Evolutionary conservation across 805 yeast genomes (phyloP).

Genomic region (Saturnispora quitensis): DNA sequence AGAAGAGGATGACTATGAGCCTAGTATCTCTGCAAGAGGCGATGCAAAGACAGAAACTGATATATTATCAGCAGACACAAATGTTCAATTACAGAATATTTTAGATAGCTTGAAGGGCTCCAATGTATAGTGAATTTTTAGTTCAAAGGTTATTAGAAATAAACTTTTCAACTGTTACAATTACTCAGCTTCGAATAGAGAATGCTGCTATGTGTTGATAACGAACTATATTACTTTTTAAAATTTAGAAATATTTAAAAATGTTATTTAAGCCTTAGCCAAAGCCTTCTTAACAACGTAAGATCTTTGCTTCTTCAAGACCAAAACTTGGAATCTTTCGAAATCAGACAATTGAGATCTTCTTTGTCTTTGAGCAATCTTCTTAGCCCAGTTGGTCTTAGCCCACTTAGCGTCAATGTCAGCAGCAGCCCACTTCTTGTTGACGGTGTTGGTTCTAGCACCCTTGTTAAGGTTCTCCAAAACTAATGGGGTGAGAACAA

Average conservation of each 20-base stretch:
- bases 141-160: not conserved
- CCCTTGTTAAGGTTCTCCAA: slow-evolving; percentile 87
- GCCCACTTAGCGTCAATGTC: slow-evolving; percentile 87
- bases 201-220: not conserved
- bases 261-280: slow-evolving; percentile 73
- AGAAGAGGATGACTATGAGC: slow-evolving; percentile 13
- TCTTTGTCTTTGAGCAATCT: slow-evolving; percentile 89
- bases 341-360: slow-evolving; percentile 92
- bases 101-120: slow-evolving; percentile 1
- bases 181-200: not conserved
- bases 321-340: slow-evolving; percentile 99
- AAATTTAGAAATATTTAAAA: not conserved
- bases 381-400: slow-evolving; percentile 94
- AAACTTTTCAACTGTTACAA: not conserved
- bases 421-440: slow-evolving; percentile 91
- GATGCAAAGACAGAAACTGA: not conserved
- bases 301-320: slow-evolving; percentile 95
- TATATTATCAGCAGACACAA: not conserved
- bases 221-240: not conserved
- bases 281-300: slow-evolving; percentile 91
- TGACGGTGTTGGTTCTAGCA: slow-evolving; percentile 74
- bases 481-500: slow-evolving; percentile 88
- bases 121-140: not conserved
- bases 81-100: slow-evolving; percentile 2
- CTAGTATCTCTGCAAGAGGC: not conserved